A percentile compares a stretch with the other conserved stretches of the same genome.
phyloP scores from a whole-genome alignment of 2,329 filamentous ascomycete species.

The Fusarium pilosicola region DNA sequence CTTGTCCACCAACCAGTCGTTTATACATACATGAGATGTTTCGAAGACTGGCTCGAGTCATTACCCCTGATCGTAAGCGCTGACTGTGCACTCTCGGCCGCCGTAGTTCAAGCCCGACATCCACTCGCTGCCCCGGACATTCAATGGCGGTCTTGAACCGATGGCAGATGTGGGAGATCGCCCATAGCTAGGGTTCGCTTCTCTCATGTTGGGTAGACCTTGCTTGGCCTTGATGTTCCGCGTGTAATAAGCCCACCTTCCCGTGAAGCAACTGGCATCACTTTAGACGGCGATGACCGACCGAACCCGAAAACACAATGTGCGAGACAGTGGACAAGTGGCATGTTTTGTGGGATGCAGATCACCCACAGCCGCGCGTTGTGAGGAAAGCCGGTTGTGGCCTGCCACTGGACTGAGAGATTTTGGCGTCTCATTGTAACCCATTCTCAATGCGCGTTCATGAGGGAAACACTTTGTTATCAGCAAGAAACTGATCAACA shows the following conservation, averaged over 20 bases:
- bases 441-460: neutral
- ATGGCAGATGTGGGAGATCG: neutral
- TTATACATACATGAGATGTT: slow-evolving; percentile 19
- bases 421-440: neutral
- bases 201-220: neutral
- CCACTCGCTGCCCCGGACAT: neutral
- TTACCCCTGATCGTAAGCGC: slow-evolving; percentile 40
- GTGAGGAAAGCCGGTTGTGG: neutral
- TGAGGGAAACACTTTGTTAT: slow-evolving; percentile 39
- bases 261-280: neutral
- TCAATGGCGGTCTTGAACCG: too few relatives aligned
- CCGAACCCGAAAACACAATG: neutral
- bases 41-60: neutral
- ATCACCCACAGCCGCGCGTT: too few relatives aligned
- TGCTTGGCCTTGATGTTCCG: neutral
- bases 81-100: slow-evolving; percentile 46
- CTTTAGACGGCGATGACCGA: neutral
- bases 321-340: neutral
- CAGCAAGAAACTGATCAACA: slow-evolving; percentile 42
- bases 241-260: neutral
- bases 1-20: slow-evolving; percentile 43
- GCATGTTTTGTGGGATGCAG: neutral
- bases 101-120: neutral
- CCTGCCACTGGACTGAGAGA: neutral
- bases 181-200: neutral